Base-by-base conservation (phyloP, 2,329 filamentous ascomycete genomes). In the Herpotrichia juniperi region DNA sequence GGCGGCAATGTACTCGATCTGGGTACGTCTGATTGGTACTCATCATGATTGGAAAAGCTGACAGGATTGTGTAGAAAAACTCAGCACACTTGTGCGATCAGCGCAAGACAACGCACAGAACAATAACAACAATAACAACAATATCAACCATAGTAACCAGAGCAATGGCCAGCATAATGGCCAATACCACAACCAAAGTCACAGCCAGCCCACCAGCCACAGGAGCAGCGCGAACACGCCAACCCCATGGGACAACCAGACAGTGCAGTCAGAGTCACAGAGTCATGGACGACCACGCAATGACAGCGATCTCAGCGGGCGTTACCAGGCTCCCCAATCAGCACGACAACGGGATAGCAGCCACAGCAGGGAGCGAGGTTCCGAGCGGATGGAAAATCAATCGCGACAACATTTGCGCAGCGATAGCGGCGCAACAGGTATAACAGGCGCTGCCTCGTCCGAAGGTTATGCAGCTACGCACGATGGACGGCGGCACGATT, bases 1-100 rank as follows among this genome's bases (percentile, higher is more conserved):
- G 92, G 92, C 53, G 93, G 93, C 59, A 97, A 96, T 79, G 88
- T 97, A 48, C 80, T 96, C 62, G 91, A 96, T 76, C 88, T 96
- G 64, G 92, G 93, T 96, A 78, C 63, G 79, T 76, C 28, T 35
- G 24, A 11, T 21, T 26, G 26, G 17, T 22, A 46, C n/a, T 17
- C 12, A 8, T 42, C 24, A 17, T 4, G 12, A 17, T 21, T 2
- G 19, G 11, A 19, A 19, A 6, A 31, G 28, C 31, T 45, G 42
- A 25, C 45, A 48, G 43, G 43, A 64, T 66, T 42, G 56, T 60
- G 47, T 74, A 97, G 93, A 96, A 76, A 97, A 97, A 83, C 86
- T 97, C 60, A 96, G 91, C 76, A 94, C 86, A 71, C 90, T 97
- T 73, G 91, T 97, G 54, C 89, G 92, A 63, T 92, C 91, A 16